phyloP scores from a whole-genome alignment of 192 early-diverging fungal genomes.

The Gryganskiella cystojenkinii region DNA sequence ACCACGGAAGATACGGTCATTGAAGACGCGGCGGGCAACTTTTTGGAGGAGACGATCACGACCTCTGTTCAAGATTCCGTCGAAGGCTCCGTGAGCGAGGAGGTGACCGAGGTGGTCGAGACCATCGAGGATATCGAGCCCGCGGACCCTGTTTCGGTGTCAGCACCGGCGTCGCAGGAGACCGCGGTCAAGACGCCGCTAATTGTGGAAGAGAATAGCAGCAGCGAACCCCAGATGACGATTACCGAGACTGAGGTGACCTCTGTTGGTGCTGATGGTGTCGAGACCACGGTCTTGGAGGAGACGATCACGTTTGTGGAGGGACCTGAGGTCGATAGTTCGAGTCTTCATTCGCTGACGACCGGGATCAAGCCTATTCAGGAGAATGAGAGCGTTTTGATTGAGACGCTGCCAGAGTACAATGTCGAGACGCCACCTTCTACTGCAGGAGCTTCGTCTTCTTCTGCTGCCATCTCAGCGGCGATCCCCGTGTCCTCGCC shows the following conservation, averaged over 20 bases:
- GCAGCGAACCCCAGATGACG: background rate
- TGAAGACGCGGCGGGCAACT: constrained; percentile 14
- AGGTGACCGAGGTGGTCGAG: constrained; percentile 17
- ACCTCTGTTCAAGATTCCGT: constrained; percentile 16
- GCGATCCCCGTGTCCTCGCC: background rate
- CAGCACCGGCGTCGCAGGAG: background rate
- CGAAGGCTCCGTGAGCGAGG: constrained; percentile 15
- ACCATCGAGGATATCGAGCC: constrained; percentile 26
- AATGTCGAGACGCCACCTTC: background rate
- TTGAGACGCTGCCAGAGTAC: constrained; percentile 20
- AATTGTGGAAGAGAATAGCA: background rate
- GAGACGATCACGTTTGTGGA: constrained; percentile 27
- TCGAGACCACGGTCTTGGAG: constrained; percentile 15
- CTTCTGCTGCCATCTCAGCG: background rate
- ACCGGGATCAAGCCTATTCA: constrained; percentile 28
- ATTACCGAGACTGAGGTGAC: constrained; percentile 18
- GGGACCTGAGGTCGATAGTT: constrained; percentile 23
- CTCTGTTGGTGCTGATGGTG: constrained; percentile 11
- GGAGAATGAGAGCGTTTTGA: constrained; percentile 29
- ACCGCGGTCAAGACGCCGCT: background rate
- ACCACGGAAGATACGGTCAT: constrained; percentile 25
- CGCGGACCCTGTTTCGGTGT: background rate
- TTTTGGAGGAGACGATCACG: constrained; percentile 29
- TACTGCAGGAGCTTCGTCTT: background rate
- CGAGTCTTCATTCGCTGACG: constrained; percentile 25